phyloP scores from a whole-genome alignment of 108 stramenopile species.

The Stephanodiscus minutulus region DNA sequence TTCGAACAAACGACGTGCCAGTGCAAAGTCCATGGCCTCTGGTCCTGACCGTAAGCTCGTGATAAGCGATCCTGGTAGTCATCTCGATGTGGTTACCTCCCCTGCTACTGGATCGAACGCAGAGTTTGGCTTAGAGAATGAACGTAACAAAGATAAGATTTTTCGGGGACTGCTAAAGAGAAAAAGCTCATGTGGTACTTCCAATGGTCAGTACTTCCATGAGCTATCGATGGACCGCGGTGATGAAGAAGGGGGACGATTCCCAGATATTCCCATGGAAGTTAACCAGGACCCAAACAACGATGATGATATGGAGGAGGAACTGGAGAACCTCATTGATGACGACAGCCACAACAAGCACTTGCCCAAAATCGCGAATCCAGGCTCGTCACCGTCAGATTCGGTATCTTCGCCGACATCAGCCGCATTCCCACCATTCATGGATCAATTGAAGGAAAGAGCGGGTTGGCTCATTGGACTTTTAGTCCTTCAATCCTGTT shows the following conservation, averaged over 20 bases:
- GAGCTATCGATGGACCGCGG: constrained; percentile 22
- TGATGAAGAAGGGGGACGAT: constrained; percentile 18
- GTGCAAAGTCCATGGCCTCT: constrained; percentile 9
- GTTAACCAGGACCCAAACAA: neutral
- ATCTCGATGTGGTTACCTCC: neutral
- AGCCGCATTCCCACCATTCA: constrained; percentile 43
- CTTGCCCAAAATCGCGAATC: neutral
- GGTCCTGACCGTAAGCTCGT: neutral
- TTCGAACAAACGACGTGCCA: constrained; percentile 1
- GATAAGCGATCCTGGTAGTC: neutral
- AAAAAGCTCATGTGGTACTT: constrained; percentile 1
- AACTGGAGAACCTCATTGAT: constrained; percentile 28
- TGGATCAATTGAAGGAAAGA: constrained; percentile 71
- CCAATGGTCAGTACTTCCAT: constrained; percentile 25
- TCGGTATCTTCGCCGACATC: neutral
- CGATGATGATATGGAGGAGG: constrained; percentile 18
- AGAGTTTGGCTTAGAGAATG: neutral
- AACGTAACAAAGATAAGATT: neutral
- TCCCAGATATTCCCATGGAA: constrained; percentile 3
- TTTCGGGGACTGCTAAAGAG: neutral
- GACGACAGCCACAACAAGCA: constrained; percentile 56
- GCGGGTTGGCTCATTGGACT: constrained; percentile 88
- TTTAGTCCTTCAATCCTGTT: constrained; percentile 80
- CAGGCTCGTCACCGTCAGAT: neutral
- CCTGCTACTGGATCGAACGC: neutral